Evolutionary conservation across 2,329 filamentous ascomycete genomes (phyloP).

Genomic region (Paecilomyces niveus): DNA sequence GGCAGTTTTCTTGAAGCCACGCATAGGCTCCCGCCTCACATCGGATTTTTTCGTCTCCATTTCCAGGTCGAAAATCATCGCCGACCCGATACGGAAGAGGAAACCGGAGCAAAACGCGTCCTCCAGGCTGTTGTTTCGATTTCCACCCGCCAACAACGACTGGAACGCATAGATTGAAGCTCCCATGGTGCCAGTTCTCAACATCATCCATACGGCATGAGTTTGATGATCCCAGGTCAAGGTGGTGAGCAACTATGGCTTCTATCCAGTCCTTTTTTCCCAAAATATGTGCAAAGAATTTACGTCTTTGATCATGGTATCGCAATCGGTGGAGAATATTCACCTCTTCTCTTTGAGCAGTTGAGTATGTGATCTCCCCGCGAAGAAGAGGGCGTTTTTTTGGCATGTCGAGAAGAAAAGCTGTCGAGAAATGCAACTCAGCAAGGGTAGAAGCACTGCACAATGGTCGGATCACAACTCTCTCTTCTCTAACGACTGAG

Average conservation of each 20-base stretch:
- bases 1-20: too few relatives aligned
- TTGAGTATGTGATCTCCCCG: conserved; percentile 14
- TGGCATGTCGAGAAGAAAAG: conserved; percentile 2
- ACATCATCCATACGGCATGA: not conserved
- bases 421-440: not conserved
- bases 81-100: too few relatives aligned
- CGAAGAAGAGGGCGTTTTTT: conserved; percentile 9
- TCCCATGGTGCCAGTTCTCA: not conserved
- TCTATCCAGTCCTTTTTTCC: not conserved
- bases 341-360: conserved; percentile 11
- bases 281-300: not conserved
- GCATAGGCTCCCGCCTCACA: too few relatives aligned
- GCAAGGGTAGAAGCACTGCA: too few relatives aligned
- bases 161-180: not conserved
- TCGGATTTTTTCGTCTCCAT: too few relatives aligned
- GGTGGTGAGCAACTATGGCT: not conserved
- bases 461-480: too few relatives aligned
- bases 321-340: conserved; percentile 6
- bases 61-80: too few relatives aligned
- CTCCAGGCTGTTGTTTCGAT: too few relatives aligned
- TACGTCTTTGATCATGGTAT: not conserved
- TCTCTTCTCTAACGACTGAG: too few relatives aligned
- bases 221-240: not conserved
- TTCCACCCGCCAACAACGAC: too few relatives aligned
- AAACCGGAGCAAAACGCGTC: too few relatives aligned